A percentile compares a stretch with the other conserved stretches of the same genome.
These are phyloP conservation scores for Rhizopogon parksii DNA, from an alignment of 1,284 basidiomycete species.

Conservation along the genomic window DNA sequence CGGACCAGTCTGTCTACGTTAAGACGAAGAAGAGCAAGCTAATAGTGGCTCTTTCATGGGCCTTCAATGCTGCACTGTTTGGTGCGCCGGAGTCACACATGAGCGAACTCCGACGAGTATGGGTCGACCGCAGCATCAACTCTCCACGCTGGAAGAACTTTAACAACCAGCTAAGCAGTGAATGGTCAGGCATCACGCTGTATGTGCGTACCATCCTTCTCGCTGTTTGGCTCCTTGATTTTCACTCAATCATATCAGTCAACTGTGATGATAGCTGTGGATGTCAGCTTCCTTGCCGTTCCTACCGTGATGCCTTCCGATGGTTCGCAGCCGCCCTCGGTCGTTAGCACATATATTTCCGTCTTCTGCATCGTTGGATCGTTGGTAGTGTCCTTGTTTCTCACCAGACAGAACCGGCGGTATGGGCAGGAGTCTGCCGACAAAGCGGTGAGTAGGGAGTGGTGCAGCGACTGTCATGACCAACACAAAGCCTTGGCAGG, in stretches of 20 bases:
- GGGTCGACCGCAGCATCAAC: slow-evolving; percentile 8
- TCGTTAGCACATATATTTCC: slow-evolving; percentile 5
- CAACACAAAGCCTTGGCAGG: not conserved
- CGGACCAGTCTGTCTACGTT: slow-evolving; percentile 28
- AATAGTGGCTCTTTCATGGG: slow-evolving; percentile 9
- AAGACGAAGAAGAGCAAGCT: slow-evolving; percentile 8
- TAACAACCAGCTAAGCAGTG: slow-evolving; percentile 4
- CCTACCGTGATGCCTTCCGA: not conserved
- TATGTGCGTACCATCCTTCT: slow-evolving; percentile 1
- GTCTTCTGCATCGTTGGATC: slow-evolving; percentile 7
- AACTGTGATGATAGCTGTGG: slow-evolving; percentile 7
- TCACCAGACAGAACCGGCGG: slow-evolving; percentile 2
- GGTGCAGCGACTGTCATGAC: not conserved
- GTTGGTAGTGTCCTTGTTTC: slow-evolving; percentile 28
- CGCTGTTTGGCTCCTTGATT: not conserved
- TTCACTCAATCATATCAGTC: slow-evolving; percentile 3
- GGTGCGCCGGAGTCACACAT: slow-evolving; percentile 6
- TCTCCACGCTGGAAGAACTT: slow-evolving; percentile 9
- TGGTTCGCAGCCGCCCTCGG: not conserved
- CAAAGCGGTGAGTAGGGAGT: not conserved
- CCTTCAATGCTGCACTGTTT: slow-evolving; percentile 7
- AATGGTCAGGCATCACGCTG: slow-evolving; percentile 7
- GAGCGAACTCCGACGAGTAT: slow-evolving; percentile 6
- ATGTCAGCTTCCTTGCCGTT: slow-evolving; percentile 8
- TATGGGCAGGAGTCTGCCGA: slow-evolving; percentile 1